Percentiles rank a stretch among this genome's conserved stretches.
These are phyloP conservation scores for Syncephalis plumigaleata DNA, from an alignment of 371 early-diverging fungal genomes.

Conservation along the genomic window DNA sequence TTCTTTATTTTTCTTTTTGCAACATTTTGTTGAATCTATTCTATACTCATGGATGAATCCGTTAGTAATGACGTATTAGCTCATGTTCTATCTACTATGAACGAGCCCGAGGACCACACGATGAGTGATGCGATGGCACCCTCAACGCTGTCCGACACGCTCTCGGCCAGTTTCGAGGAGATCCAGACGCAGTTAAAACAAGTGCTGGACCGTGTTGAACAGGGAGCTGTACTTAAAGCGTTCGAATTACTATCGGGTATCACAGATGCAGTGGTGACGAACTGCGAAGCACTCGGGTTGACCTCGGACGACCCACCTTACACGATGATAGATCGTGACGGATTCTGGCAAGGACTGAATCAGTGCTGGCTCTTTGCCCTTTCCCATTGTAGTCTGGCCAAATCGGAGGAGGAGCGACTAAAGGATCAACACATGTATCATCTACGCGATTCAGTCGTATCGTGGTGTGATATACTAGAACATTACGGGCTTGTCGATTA, in stretches of 20 bases:
- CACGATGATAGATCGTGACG: conserved; percentile 33
- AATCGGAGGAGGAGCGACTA: conserved; percentile 31
- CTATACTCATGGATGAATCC: too few relatives aligned
- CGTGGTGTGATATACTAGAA: conserved; percentile 60
- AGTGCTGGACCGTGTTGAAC: conserved; percentile 46
- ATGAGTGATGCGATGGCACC: background rate
- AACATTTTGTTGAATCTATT: too few relatives aligned
- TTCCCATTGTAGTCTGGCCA: conserved; percentile 34
- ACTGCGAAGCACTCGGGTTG: conserved; percentile 49
- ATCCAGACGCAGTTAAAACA: conserved; percentile 52
- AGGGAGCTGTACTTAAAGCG: conserved; percentile 42
- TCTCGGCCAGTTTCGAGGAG: conserved; percentile 20
- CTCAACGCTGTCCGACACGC: background rate
- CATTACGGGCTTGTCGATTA: conserved; percentile 68
- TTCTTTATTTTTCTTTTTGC: too few relatives aligned
- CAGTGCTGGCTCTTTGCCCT: conserved; percentile 64
- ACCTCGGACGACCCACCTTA: conserved; percentile 30
- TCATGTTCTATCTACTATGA: too few relatives aligned
- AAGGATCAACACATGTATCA: conserved; percentile 39
- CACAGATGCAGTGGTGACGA: conserved; percentile 47
- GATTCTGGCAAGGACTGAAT: conserved; percentile 65
- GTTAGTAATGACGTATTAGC: too few relatives aligned
- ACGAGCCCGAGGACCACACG: too few relatives aligned
- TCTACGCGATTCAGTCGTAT: conserved; percentile 35
- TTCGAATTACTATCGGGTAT: conserved; percentile 52